These are phyloP conservation scores for Ophiocordyceps sinensis DNA, from an alignment of 2,329 filamentous ascomycete species.

Conservation along the genomic window DNA sequence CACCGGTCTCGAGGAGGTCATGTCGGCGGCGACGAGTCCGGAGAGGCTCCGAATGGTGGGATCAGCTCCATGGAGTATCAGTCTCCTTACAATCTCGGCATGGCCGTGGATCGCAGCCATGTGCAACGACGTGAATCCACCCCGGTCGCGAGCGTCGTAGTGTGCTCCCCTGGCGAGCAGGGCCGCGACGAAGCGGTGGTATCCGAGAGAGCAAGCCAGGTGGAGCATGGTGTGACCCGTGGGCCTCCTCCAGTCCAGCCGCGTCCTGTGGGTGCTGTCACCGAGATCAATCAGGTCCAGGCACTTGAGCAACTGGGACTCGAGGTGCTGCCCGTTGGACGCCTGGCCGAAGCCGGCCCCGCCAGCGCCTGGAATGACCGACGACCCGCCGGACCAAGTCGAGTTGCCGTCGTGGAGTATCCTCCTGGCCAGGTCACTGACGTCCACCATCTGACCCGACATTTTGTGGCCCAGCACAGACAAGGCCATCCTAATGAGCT, in stretches of 20 bases:
- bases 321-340: constrained; percentile 35
- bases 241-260: constrained; percentile 47
- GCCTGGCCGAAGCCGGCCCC: constrained; percentile 29
- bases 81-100: constrained; percentile 58
- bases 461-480: constrained; percentile 49
- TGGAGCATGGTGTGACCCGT: constrained; percentile 74
- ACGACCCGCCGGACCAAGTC: constrained; percentile 30
- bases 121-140: constrained; percentile 71
- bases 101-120: constrained; percentile 66
- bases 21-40: constrained; percentile 56
- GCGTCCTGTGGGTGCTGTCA: constrained; percentile 52
- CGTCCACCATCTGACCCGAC: constrained; percentile 46
- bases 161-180: constrained; percentile 67
- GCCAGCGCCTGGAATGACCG: constrained; percentile 23
- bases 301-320: constrained; percentile 55
- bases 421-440: constrained; percentile 44
- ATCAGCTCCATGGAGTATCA: constrained; percentile 62
- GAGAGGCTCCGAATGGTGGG: constrained; percentile 54
- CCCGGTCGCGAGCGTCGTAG: constrained; percentile 58
- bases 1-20: constrained; percentile 51
- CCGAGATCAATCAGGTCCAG: constrained; percentile 70
- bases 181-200: constrained; percentile 62
- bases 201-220: constrained; percentile 59
- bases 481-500: constrained; percentile 54
- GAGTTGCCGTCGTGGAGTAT: constrained; percentile 37